Percentiles rank a stretch among this genome's conserved stretches.
phyloP scores from a whole-genome alignment of 1,139 yeast genomes.

The Candida mesenterica region DNA sequence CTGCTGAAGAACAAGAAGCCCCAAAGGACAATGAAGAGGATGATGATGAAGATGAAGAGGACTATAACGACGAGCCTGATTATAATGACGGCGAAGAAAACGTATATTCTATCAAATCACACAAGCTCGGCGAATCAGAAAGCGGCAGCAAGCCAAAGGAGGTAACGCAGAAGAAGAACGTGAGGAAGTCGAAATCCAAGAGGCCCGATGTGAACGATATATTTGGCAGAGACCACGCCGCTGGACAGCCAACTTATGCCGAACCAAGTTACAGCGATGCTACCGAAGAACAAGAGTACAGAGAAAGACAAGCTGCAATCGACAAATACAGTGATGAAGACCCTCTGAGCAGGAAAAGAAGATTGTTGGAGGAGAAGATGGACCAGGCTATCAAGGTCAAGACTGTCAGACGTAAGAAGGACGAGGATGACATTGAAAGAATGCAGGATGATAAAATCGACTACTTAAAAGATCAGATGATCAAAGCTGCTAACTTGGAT shows the following conservation, averaged over 20 bases:
- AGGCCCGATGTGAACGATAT: slow-evolving; percentile 12
- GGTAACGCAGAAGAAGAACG: slow-evolving; percentile 41
- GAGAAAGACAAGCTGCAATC: slow-evolving; percentile 14
- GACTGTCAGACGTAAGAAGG: slow-evolving; percentile 59
- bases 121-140: slow-evolving; percentile 22
- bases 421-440: slow-evolving; percentile 90
- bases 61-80: slow-evolving; percentile 20
- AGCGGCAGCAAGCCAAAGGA: slow-evolving; percentile 12
- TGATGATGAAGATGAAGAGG: slow-evolving; percentile 9
- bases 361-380: slow-evolving; percentile 77
- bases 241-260: slow-evolving; percentile 5
- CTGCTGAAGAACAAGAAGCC: slow-evolving; percentile 4
- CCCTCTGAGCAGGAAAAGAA: slow-evolving; percentile 57
- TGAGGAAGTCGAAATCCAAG: slow-evolving; percentile 27
- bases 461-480: slow-evolving; percentile 83
- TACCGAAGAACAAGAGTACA: slow-evolving; percentile 9
- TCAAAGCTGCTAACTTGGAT: slow-evolving; percentile 87
- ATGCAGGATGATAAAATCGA: slow-evolving; percentile 92
- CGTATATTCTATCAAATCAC: slow-evolving; percentile 33
- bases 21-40: not conserved
- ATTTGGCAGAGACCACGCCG: slow-evolving; percentile 11
- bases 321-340: slow-evolving; percentile 36
- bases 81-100: slow-evolving; percentile 25
- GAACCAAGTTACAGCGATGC: slow-evolving; percentile 11
- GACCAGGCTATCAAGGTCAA: slow-evolving; percentile 71